These are phyloP conservation scores for Ceratocystis cacaofunesta DNA, from an alignment of 2,329 filamentous ascomycete genomes.

Conservation along the genomic window DNA sequence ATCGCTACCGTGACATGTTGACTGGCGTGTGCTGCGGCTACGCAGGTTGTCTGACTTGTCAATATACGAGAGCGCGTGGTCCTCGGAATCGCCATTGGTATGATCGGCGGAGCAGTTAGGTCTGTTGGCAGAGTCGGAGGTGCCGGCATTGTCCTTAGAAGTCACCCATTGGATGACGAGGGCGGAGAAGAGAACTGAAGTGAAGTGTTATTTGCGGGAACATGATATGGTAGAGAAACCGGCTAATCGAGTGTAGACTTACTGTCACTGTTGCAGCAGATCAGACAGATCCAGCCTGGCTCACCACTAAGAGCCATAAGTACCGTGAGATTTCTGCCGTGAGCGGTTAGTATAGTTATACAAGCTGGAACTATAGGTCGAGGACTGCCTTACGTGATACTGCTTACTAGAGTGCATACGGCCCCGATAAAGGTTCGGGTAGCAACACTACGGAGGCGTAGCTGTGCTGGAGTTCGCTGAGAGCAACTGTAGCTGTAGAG, in stretches of 20 bases:
- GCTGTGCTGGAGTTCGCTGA: conserved; percentile 27
- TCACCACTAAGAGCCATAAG: conserved; percentile 45
- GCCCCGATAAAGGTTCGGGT: conserved; percentile 45
- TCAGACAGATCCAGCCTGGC: conserved; percentile 49
- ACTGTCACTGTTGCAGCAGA: conserved; percentile 51
- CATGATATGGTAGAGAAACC: background rate
- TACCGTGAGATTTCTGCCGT: conserved; percentile 40
- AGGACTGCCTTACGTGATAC: conserved; percentile 35
- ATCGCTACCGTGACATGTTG: background rate
- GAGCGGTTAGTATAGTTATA: conserved; percentile 2
- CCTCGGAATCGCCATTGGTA: conserved; percentile 6
- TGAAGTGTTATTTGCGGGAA: background rate
- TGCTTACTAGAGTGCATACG: conserved; percentile 40
- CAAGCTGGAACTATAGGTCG: background rate
- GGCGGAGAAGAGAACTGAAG: conserved; percentile 41
- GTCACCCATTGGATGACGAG: conserved; percentile 49
- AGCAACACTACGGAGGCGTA: conserved; percentile 36
- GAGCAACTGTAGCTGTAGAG: conserved; percentile 40
- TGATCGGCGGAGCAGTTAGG: conserved; percentile 10
- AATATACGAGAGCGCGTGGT: conserved; percentile 8
- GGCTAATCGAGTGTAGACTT: conserved; percentile 20
- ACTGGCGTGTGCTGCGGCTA: background rate
- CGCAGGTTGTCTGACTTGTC: conserved; percentile 2
- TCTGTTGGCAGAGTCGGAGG: conserved; percentile 19
- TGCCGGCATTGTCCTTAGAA: conserved; percentile 30